These are phyloP conservation scores for Xanthoconium stramineum DNA, from an alignment of 768 basidiomycete species.

Conservation along the genomic window DNA sequence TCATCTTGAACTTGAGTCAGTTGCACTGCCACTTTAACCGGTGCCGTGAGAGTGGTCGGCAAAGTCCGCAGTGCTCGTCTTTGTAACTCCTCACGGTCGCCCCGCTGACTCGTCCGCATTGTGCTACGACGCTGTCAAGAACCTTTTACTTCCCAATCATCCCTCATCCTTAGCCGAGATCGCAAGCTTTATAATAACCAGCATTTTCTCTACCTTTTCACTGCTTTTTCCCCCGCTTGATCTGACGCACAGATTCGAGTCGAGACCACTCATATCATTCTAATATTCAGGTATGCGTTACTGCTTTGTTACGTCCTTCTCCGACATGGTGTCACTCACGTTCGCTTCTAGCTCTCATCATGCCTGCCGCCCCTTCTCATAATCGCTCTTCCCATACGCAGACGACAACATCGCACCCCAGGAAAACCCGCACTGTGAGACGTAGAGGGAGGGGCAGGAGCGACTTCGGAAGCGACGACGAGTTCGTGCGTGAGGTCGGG, in stretches of 20 bases:
- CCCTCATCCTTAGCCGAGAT: constrained; percentile 19
- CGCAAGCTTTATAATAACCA: background rate
- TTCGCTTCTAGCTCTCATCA: constrained; percentile 30
- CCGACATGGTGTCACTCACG: constrained; percentile 14
- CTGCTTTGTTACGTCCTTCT: constrained; percentile 24
- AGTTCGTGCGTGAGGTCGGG: constrained; percentile 66
- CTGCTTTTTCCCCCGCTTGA: constrained; percentile 22
- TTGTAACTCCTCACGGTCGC: constrained; percentile 28
- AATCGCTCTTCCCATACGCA: constrained; percentile 28
- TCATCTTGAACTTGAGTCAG: background rate
- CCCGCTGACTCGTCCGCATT: constrained; percentile 12
- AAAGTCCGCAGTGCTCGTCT: constrained; percentile 26
- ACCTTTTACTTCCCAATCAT: background rate
- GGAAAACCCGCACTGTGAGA: constrained; percentile 46
- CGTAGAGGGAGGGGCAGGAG: constrained; percentile 62
- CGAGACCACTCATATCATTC: constrained; percentile 26
- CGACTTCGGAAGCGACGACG: constrained; percentile 70
- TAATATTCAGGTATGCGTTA: constrained; percentile 33
- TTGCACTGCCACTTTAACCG: constrained; percentile 20
- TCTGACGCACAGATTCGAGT: constrained; percentile 22
- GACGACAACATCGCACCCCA: constrained; percentile 33
- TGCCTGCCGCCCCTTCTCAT: constrained; percentile 45
- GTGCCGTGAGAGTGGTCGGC: constrained; percentile 28
- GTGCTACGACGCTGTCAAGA: constrained; percentile 7
- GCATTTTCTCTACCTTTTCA: constrained; percentile 20